These are phyloP conservation scores for Plectranthus barbatus DNA, from an alignment of 257 asterid genomes.

Conservation along the genomic window DNA sequence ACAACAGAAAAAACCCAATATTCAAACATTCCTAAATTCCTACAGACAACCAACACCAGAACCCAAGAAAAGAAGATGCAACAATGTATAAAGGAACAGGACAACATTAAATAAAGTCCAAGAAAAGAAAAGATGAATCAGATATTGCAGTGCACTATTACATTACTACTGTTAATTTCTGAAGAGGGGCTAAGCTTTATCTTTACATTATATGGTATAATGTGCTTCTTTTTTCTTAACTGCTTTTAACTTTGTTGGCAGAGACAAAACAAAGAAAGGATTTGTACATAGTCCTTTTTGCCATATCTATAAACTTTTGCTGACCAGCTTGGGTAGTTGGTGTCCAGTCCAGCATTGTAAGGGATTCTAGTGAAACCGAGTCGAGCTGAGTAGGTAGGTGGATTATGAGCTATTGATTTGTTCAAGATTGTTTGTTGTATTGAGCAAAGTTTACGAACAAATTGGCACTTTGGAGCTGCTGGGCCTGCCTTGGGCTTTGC, in stretches of 20 bases:
- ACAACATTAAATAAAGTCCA: neutral
- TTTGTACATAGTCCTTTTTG: slow-evolving; percentile 7
- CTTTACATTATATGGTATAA: slow-evolving; percentile 19
- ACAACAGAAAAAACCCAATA: too few relatives aligned
- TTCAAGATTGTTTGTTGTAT: neutral
- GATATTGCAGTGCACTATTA: slow-evolving; percentile 9
- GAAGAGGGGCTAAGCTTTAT: slow-evolving; percentile 25
- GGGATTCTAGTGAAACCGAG: too few relatives aligned
- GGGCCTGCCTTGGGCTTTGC: slow-evolving; percentile 43
- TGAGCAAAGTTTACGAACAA: too few relatives aligned
- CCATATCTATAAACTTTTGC: slow-evolving; percentile 23
- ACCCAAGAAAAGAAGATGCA: slow-evolving; percentile 18
- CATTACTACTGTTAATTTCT: slow-evolving; percentile 1
- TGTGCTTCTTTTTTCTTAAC: slow-evolving; percentile 1
- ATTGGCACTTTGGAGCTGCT: too few relatives aligned
- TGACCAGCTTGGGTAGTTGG: slow-evolving; percentile 23
- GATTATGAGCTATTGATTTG: too few relatives aligned
- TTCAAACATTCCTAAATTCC: slow-evolving; percentile 5
- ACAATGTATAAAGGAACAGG: slow-evolving; percentile 19
- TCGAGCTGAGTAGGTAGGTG: too few relatives aligned
- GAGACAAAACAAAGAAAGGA: slow-evolving; percentile 9
- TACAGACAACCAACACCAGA: slow-evolving; percentile 24
- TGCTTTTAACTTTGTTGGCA: slow-evolving; percentile 29
- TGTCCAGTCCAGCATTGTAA: too few relatives aligned
- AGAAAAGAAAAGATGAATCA: neutral